Base-by-base conservation (phyloP, 441 rosid genomes). In the Croton laevigatus region DNA sequence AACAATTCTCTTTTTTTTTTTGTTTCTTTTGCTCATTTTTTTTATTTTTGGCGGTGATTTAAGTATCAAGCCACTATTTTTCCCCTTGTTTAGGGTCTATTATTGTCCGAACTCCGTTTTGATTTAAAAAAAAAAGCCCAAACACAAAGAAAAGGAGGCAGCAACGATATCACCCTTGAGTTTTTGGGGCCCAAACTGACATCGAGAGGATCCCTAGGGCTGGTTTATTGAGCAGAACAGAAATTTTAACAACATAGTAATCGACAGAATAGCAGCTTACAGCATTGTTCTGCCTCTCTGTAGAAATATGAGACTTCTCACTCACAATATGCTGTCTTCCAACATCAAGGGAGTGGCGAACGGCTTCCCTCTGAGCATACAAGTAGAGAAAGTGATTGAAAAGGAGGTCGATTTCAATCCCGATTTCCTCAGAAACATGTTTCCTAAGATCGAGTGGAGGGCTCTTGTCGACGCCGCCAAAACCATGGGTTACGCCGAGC, bases 321-420 rank as follows among this genome's bases (percentile, higher is more conserved):
- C 98, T 44, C 97, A 94, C 90, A 92, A 92, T 84, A 90, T 89
- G 93, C 84, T 92, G 23, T 86, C 95, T 0, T 94, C 87, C 66
- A 91, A 90, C 85, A 85, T 91, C 74, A 91, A 90, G 77, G 98
- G 97, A 55, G 97, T 89, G 19, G 5, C 77, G 16, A 88, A 86
- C 9, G 97, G 97, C 12, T 92, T 89, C 67, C 99, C 97, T 8
- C 85, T 92, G 6, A 58, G 45, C 42, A 86, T 94, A 79, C 88
- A 88, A 66, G 94, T 68, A 1, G 89, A 68, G 69, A 83, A 81
- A 68, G 93, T 82, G 48, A 59, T 79, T 1, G 88, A 84, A 71
- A 89, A 85, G 79, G 77, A 84, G 66, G 88, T 84, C 11, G 89
- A 94, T 45, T 86, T 91, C 83, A 88, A 85, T 66, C 79, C 88